Conservation (phyloP, 345 rosid species). For the rapeseed (Brassica napus) region Da-Ae NC_063446.1:74055501-74056000, state of each 20-base stretch:
- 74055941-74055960: too few relatives aligned
- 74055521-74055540: too few relatives aligned
- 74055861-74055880: background rate
- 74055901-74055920: background rate
- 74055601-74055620: too few relatives aligned
- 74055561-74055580: too few relatives aligned
- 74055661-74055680: background rate
- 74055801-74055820: background rate
- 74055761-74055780: background rate
- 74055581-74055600: too few relatives aligned
- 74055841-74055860: background rate
- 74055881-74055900: background rate
- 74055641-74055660: background rate
- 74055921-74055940: background rate
- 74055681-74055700: too few relatives aligned
- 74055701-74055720: background rate
- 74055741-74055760: background rate
- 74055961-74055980: background rate
- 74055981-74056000: background rate
- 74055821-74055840: background rate
- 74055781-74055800: background rate
- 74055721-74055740: background rate
- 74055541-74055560: too few relatives aligned
- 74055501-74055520: too few relatives aligned
- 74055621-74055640: background rate